Percentiles rank a stretch among this genome's conserved stretches.
Conservation (phyloP, 768 basidiomycete species). For the Paxillus involutus region DNA sequence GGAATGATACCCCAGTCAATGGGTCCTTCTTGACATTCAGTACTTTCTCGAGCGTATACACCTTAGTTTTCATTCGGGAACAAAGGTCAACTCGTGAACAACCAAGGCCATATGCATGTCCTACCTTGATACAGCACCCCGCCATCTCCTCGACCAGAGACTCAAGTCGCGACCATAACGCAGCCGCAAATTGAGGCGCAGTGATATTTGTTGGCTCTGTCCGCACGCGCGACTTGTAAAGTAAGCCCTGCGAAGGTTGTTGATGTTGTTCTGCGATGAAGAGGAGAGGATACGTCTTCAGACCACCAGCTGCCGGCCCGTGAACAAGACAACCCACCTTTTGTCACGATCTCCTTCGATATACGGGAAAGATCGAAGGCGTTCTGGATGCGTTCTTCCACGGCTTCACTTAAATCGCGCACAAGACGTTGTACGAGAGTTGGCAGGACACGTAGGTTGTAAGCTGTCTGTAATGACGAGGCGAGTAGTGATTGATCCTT, state of each 20-base stretch:
- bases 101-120: background rate
- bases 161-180: conserved; percentile 59
- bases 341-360: conserved; percentile 79
- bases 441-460: conserved; percentile 86
- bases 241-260: conserved; percentile 36
- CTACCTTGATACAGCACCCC: conserved; percentile 85
- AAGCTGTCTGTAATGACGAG: conserved; percentile 93
- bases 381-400: conserved; percentile 75
- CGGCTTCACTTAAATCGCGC: conserved; percentile 75
- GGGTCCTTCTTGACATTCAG: conserved; percentile 86
- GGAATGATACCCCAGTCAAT: conserved; percentile 69
- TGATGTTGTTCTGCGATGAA: conserved; percentile 15
- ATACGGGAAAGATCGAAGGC: conserved; percentile 88
- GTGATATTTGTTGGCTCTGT: conserved; percentile 90
- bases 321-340: conserved; percentile 48
- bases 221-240: conserved; percentile 83
- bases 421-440: conserved; percentile 79
- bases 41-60: conserved; percentile 95
- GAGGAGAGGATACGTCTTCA: background rate
- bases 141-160: conserved; percentile 82
- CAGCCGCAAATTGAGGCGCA: conserved; percentile 81
- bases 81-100: background rate
- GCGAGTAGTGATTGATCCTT: conserved; percentile 91
- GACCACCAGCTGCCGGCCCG: background rate
- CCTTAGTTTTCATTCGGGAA: conserved; percentile 42